phyloP scores from a whole-genome alignment of 768 basidiomycete genomes.

The Mycena olivaceomarginata region DNA sequence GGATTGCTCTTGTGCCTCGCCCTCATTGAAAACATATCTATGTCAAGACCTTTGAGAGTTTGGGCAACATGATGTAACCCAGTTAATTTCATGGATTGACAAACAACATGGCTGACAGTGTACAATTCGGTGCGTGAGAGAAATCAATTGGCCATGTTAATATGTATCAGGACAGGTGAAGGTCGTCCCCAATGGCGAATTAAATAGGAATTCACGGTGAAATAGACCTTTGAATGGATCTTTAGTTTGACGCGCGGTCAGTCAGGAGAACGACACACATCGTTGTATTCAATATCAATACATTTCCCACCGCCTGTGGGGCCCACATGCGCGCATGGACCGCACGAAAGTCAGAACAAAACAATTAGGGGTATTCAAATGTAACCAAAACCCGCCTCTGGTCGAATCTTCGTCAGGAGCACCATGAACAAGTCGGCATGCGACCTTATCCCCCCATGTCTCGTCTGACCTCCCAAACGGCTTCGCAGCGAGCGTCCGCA shows the following conservation, averaged over 20 bases:
- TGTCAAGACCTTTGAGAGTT: too few relatives aligned
- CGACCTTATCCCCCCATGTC: constrained; percentile 29
- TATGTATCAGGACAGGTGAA: too few relatives aligned
- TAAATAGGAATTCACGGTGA: neutral
- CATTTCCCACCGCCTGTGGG: constrained; percentile 28
- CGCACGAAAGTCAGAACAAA: neutral
- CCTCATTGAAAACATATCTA: too few relatives aligned
- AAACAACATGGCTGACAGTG: too few relatives aligned
- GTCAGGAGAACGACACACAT: neutral
- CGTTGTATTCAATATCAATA: constrained; percentile 30
- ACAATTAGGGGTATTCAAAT: neutral
- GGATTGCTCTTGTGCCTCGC: too few relatives aligned
- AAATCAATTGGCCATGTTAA: too few relatives aligned
- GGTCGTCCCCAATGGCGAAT: too few relatives aligned
- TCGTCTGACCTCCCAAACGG: constrained; percentile 21
- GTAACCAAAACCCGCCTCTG: constrained; percentile 2
- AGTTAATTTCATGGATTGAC: too few relatives aligned
- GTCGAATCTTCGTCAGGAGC: constrained; percentile 18
- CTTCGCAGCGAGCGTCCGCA: constrained; percentile 11
- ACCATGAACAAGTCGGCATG: constrained; percentile 16
- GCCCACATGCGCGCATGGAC: constrained; percentile 25
- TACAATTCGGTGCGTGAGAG: too few relatives aligned
- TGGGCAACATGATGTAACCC: too few relatives aligned
- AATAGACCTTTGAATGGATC: neutral
- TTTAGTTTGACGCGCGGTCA: neutral